Conservation (phyloP, 192 early-diverging fungal genomes). For the Bifiguratus adelaidae region DNA sequence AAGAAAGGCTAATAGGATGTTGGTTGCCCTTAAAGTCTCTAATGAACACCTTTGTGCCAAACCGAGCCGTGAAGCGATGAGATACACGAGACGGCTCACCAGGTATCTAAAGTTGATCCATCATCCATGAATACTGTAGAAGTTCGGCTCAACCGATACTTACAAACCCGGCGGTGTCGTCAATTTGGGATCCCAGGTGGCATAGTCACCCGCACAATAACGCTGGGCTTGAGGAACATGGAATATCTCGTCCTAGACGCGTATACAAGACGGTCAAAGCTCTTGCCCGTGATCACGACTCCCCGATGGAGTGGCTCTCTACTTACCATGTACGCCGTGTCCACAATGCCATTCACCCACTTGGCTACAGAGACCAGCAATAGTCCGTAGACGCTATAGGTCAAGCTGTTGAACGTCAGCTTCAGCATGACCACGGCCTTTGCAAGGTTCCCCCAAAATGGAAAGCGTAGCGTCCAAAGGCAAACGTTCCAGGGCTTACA, state of each 20-base stretch:
- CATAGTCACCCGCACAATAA: slow-evolving; percentile 67
- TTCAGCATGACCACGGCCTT: too few species aligned
- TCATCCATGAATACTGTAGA: neutral
- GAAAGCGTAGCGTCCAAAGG: too few species aligned
- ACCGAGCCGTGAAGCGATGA: neutral
- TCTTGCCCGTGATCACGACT: neutral
- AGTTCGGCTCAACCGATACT: slow-evolving; percentile 3
- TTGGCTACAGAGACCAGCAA: neutral
- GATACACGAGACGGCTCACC: neutral
- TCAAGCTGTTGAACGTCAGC: too few species aligned
- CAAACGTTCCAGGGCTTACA: too few species aligned
- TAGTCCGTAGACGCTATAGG: neutral
- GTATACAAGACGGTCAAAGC: neutral
- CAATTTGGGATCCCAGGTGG: slow-evolving; percentile 81
- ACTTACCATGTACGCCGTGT: slow-evolving; percentile 7
- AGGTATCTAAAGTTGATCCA: neutral
- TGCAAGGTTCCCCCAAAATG: too few species aligned
- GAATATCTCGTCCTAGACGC: slow-evolving; percentile 82
- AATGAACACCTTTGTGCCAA: slow-evolving; percentile 8
- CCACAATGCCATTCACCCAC: neutral
- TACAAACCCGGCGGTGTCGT: slow-evolving; percentile 98
- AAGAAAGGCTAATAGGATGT: slow-evolving; percentile 51
- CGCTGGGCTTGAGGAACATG: slow-evolving; percentile 84
- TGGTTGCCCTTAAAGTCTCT: slow-evolving; percentile 43
- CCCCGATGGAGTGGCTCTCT: neutral